These are phyloP conservation scores for Lentinula raphanica DNA, from an alignment of 768 basidiomycete species.

Conservation along the genomic window DNA sequence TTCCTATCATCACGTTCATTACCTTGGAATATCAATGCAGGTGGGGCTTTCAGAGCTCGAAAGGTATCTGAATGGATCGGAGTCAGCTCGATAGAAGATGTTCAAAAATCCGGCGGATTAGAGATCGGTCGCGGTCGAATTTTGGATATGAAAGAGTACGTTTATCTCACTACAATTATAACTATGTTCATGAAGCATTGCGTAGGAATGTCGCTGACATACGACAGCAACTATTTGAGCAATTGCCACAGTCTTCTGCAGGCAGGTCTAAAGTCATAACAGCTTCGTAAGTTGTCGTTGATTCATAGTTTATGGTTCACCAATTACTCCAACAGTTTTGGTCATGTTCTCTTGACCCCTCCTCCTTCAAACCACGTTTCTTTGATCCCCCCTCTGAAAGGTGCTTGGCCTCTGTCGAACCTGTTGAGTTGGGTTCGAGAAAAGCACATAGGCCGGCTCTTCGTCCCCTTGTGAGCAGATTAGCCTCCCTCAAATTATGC, in stretches of 20 bases:
- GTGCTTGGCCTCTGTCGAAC: conserved; percentile 32
- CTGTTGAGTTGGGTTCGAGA: conserved; percentile 25
- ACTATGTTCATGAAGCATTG: neutral
- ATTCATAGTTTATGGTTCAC: conserved; percentile 7
- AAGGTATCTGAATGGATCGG: conserved; percentile 59
- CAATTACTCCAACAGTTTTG: conserved; percentile 35
- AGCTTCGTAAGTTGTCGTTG: conserved; percentile 33
- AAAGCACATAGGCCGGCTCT: conserved; percentile 10
- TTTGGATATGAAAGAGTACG: conserved; percentile 32
- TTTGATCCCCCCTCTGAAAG: conserved; percentile 45
- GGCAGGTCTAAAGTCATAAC: conserved; percentile 17
- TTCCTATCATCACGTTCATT: conserved; percentile 47
- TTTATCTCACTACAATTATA: neutral
- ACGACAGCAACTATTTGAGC: neutral
- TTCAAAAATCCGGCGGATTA: conserved; percentile 33
- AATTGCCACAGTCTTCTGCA: neutral
- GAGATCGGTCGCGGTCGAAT: conserved; percentile 28
- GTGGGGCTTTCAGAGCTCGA: conserved; percentile 52
- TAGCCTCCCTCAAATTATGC: neutral
- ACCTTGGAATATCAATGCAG: conserved; percentile 41
- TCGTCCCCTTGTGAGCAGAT: conserved; percentile 13
- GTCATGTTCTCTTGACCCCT: conserved; percentile 52
- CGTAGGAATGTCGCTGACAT: conserved; percentile 10
- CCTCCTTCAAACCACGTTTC: conserved; percentile 26
- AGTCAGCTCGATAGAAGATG: conserved; percentile 26